Conservation (phyloP, 257 asterid species). For the Przewalskia tangutica region DNA sequence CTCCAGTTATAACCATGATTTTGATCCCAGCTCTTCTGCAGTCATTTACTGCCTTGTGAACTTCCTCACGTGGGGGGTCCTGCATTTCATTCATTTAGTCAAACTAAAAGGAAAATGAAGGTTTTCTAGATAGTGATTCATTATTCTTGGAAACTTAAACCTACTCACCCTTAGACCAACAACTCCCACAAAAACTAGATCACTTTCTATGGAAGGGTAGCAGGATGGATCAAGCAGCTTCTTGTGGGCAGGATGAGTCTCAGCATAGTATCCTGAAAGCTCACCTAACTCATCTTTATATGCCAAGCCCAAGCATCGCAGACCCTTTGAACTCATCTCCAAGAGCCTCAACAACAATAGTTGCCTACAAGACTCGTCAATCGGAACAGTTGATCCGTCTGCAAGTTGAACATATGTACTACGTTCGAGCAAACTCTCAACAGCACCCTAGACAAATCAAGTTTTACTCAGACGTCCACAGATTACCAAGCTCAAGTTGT, state of each 20-base stretch:
- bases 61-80: conserved; percentile 98
- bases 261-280: conserved; percentile 52
- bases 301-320: conserved; percentile 79
- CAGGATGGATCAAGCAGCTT: conserved; percentile 62
- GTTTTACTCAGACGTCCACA: not conserved
- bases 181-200: conserved; percentile 68
- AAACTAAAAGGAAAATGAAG: not conserved
- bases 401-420: conserved; percentile 59
- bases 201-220: conserved; percentile 64
- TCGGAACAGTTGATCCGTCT: conserved; percentile 50
- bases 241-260: conserved; percentile 57
- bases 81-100: conserved; percentile 14
- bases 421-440: conserved; percentile 77
- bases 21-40: conserved; percentile 80
- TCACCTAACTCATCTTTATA: conserved; percentile 74
- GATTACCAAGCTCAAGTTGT: not conserved
- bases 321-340: conserved; percentile 77
- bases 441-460: conserved; percentile 64
- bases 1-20: conserved; percentile 93
- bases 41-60: conserved; percentile 56
- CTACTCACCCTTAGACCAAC: conserved; percentile 73
- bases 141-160: not conserved
- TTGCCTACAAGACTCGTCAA: conserved; percentile 55
- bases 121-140: not conserved
- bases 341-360: conserved; percentile 39